These are phyloP conservation scores for Nicotiana obtusifolia DNA, from an alignment of 257 asterid species.

Conservation along the genomic window DNA sequence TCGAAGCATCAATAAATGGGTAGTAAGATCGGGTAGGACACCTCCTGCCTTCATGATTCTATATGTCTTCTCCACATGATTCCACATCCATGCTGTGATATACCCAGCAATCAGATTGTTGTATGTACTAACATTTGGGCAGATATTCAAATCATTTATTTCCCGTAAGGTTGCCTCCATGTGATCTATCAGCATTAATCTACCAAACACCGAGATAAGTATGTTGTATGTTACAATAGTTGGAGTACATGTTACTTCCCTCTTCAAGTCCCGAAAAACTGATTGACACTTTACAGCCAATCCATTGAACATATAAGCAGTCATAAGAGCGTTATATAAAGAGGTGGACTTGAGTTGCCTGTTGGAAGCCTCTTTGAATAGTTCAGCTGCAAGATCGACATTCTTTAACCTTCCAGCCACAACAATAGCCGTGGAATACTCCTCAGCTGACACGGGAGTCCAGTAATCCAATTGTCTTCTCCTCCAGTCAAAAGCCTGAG, in stretches of 20 bases:
- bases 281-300: slow-evolving; percentile 43
- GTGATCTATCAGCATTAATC: slow-evolving; percentile 60
- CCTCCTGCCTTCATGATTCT: slow-evolving; percentile 43
- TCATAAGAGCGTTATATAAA: slow-evolving; percentile 69
- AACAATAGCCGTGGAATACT: slow-evolving; percentile 64
- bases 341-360: slow-evolving; percentile 42
- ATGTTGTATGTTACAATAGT: slow-evolving; percentile 73
- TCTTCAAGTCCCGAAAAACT: slow-evolving; percentile 55
- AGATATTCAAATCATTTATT: slow-evolving; percentile 40
- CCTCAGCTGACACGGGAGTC: slow-evolving; percentile 62
- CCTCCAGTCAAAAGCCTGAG: slow-evolving; percentile 82
- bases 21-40: slow-evolving; percentile 36
- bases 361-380: slow-evolving; percentile 58
- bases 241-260: slow-evolving; percentile 45
- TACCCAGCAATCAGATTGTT: slow-evolving; percentile 63
- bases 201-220: slow-evolving; percentile 68
- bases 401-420: slow-evolving; percentile 53
- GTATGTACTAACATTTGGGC: slow-evolving; percentile 52
- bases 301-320: slow-evolving; percentile 48
- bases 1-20: slow-evolving; percentile 67
- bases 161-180: slow-evolving; percentile 64
- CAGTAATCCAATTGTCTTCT: slow-evolving; percentile 46
- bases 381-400: slow-evolving; percentile 56
- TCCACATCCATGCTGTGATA: slow-evolving; percentile 90
- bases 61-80: slow-evolving; percentile 64